Evolutionary conservation across 768 basidiomycete species (phyloP), one percentile per base, ranked within the genome.

Genomic region (Leccinum fibrillosum): DNA sequence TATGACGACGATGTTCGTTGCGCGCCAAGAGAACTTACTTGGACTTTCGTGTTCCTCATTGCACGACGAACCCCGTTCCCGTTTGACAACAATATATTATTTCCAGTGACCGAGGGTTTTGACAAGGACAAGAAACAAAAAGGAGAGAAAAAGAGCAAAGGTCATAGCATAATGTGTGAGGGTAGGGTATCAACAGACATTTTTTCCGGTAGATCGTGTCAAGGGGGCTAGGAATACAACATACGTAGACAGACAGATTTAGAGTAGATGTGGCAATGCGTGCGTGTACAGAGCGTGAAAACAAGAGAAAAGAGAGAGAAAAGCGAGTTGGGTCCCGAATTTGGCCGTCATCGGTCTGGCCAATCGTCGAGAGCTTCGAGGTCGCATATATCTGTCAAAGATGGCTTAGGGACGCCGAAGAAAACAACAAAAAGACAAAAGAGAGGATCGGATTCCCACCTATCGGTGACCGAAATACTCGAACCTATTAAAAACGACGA

Each of bases 391-490:
- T 72, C 71, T 72, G 37, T 39, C 45, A 59, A 60, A 48, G 59
- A 59, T 42, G 57, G 52, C 8, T 55, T 37, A 60, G 54, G 35
- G 35, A 56, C 39, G 5, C 15, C 9, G 11, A 25, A 28, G 28
- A n/a, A 12, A 32, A 34, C 4, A 34, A 26, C 21, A 5, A 23
- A 23, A 51, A 7, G 17, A 35, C 23, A 47, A 10, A 34, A n/a
- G 2, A 34, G 5, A 32, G 6, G 17, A 17, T 7, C 13, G 13
- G 42, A 30, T 54, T 52, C 71, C 50, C 52, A 72, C 72, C 72
- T 55, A 72, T 72, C 28, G 72, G 72, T 30, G 72, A 72, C 44
- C 62, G 66, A 48, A 72, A 72, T 25, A 63, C 58, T 19, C 71
- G 67, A 59, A 72, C 55, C 71, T 49, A 15, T 73, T 51, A 48